A percentile compares a stretch with the other conserved stretches of the same genome.
phyloP scores from a whole-genome alignment of 1,139 yeast species.

The Geotrichum fermentans region DNA sequence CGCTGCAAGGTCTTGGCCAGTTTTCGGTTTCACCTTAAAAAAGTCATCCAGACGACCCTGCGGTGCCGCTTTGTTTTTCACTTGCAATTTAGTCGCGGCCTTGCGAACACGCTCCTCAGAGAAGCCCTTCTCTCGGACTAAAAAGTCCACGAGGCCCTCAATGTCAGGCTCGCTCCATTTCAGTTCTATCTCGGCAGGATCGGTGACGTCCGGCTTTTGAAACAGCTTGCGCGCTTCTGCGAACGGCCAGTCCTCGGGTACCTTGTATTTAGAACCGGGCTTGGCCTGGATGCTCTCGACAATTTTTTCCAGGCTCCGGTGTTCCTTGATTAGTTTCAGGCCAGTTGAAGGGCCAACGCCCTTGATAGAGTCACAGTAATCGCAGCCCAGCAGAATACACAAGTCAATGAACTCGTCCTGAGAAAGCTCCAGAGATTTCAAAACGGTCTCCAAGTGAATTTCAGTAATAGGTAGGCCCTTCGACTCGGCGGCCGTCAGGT shows the following conservation, averaged over 20 bases:
- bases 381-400: slow-evolving; percentile 92
- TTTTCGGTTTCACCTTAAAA: slow-evolving; percentile 61
- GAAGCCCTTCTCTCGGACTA: slow-evolving; percentile 78
- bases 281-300: slow-evolving; percentile 57
- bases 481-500: slow-evolving; percentile 89
- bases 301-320: slow-evolving; percentile 72
- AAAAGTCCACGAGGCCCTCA: slow-evolving; percentile 66
- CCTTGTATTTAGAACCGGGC: slow-evolving; percentile 65
- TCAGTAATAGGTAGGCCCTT: slow-evolving; percentile 90
- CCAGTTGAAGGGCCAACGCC: slow-evolving; percentile 98
- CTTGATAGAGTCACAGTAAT: slow-evolving; percentile 88
- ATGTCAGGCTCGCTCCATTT: slow-evolving; percentile 67
- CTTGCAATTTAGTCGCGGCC: slow-evolving; percentile 80
- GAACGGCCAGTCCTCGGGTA: slow-evolving; percentile 95
- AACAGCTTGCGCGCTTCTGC: slow-evolving; percentile 83
- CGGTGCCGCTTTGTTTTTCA: slow-evolving; percentile 77
- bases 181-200: slow-evolving; percentile 55
- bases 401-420: slow-evolving; percentile 76
- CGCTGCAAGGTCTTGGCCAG: slow-evolving; percentile 22
- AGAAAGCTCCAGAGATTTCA: slow-evolving; percentile 71
- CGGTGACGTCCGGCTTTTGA: slow-evolving; percentile 69
- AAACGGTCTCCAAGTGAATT: slow-evolving; percentile 60
- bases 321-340: slow-evolving; percentile 77
- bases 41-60: slow-evolving; percentile 93
- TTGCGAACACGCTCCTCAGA: slow-evolving; percentile 84